Percentiles rank a stretch among this genome's conserved stretches.
Evolutionary conservation across 805 yeast species (phyloP).

Genomic region (Tetrapisispora phaffii): DNA sequence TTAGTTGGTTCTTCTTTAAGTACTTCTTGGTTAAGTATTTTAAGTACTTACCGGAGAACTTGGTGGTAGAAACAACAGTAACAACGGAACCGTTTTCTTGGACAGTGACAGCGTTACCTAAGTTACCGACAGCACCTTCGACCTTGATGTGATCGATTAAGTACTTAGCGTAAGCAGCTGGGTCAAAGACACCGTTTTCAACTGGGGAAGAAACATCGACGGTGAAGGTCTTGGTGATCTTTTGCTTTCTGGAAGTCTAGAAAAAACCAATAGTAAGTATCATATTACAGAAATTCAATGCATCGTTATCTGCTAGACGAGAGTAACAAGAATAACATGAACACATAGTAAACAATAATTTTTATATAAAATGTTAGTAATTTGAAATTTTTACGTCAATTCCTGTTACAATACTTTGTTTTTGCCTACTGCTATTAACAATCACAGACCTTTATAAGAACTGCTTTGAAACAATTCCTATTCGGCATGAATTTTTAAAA

Average conservation of each 20-base stretch:
- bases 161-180: conserved; percentile 95
- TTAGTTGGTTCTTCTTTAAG: conserved; percentile 99
- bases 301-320: neutral
- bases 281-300: conserved; percentile 15
- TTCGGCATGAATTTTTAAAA: conserved; percentile 17
- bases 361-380: conserved; percentile 4
- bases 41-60: conserved; percentile 99
- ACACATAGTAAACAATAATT: neutral
- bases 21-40: conserved; percentile 99
- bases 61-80: conserved; percentile 79
- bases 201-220: conserved; percentile 97
- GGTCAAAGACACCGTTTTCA: conserved; percentile 95
- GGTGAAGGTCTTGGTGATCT: conserved; percentile 78
- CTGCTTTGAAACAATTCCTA: neutral
- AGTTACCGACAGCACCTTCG: conserved; percentile 92
- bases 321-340: neutral
- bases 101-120: conserved; percentile 88
- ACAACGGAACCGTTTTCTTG: conserved; percentile 83
- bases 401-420: conserved; percentile 10
- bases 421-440: conserved; percentile 9
- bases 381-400: neutral
- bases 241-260: conserved; percentile 76
- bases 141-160: conserved; percentile 98
- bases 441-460: conserved; percentile 3
- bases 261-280: conserved; percentile 10